phyloP scores from a whole-genome alignment of 2,329 filamentous ascomycete genomes.

The Alternaria ventricosa region DNA sequence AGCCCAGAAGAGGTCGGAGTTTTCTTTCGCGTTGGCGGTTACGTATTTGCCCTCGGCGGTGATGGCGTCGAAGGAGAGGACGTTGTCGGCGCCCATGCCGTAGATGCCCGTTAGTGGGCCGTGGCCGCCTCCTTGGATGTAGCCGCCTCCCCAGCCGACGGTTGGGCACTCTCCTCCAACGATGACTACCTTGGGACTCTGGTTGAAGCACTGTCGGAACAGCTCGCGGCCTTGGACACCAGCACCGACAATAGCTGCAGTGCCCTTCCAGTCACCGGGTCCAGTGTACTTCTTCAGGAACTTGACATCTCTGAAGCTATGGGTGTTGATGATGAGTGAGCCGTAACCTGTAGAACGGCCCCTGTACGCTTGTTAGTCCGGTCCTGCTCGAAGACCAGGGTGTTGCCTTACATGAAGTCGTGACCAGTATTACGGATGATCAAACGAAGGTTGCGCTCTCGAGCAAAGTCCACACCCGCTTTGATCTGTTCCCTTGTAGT shows the following conservation, averaged over 20 bases:
- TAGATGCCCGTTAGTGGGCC: conserved; percentile 48
- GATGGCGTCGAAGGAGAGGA: conserved; percentile 48
- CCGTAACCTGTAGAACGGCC: conserved; percentile 45
- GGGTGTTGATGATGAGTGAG: conserved; percentile 46
- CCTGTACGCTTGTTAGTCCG: conserved; percentile 12
- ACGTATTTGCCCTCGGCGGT: conserved; percentile 48
- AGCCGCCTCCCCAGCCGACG: conserved; percentile 52
- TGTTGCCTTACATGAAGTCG: conserved; percentile 39
- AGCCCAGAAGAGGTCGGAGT: conserved; percentile 49
- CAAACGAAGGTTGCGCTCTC: conserved; percentile 38
- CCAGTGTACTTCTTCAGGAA: conserved; percentile 41
- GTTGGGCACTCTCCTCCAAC: conserved; percentile 49
- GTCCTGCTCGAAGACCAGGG: neutral
- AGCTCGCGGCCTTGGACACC: conserved; percentile 45
- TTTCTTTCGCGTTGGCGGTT: conserved; percentile 37
- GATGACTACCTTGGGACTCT: conserved; percentile 40
- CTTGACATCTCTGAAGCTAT: conserved; percentile 43
- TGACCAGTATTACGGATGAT: conserved; percentile 47
- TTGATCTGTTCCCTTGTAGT: conserved; percentile 43
- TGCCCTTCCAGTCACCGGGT: conserved; percentile 41
- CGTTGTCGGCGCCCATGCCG: conserved; percentile 49
- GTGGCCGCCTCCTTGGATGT: conserved; percentile 53
- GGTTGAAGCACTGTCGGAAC: conserved; percentile 37
- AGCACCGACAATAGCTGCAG: conserved; percentile 41
- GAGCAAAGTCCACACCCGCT: conserved; percentile 44